Evolutionary conservation across 2,329 filamentous ascomycete genomes (phyloP).

Genomic region (Aureobasidium sp.): DNA sequence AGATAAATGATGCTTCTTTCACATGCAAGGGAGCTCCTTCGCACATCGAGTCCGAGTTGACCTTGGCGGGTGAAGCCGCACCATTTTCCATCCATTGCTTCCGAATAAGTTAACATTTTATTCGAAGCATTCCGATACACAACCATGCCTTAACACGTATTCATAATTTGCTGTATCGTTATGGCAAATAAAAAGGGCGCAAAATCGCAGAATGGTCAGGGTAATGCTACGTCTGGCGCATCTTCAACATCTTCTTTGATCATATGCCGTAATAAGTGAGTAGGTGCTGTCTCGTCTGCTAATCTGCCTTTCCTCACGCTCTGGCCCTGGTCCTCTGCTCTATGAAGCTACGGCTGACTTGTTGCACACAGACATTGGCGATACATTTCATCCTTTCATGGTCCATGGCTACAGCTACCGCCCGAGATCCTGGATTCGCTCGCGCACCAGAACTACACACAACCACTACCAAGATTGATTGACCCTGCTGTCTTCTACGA

Average conservation of each 20-base stretch:
- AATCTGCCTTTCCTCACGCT: neutral
- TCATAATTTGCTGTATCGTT: neutral
- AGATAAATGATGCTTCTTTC: neutral
- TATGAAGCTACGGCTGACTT: neutral
- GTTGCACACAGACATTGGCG: conserved; percentile 63
- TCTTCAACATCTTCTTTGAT: conserved; percentile 46
- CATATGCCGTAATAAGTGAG: conserved; percentile 63
- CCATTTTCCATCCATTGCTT: neutral
- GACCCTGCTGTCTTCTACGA: conserved; percentile 79
- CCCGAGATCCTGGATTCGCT: conserved; percentile 72
- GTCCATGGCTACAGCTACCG: conserved; percentile 74
- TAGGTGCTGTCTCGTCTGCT: conserved; percentile 22
- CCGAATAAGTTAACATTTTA: neutral
- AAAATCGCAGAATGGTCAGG: conserved; percentile 19
- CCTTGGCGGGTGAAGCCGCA: conserved; percentile 3
- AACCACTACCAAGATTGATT: conserved; percentile 66
- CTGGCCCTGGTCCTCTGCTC: neutral
- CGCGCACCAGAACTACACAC: conserved; percentile 71
- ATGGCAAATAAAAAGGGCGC: conserved; percentile 30
- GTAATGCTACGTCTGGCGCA: conserved; percentile 15
- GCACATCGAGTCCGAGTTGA: neutral
- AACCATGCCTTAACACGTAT: neutral
- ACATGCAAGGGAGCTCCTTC: conserved; percentile 2
- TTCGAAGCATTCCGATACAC: neutral
- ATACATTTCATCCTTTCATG: conserved; percentile 77